A percentile compares a stretch with the other conserved stretches of the same genome.
Conservation (phyloP, 2,329 filamentous ascomycete species). For the Hypoxylon sp. region DNA sequence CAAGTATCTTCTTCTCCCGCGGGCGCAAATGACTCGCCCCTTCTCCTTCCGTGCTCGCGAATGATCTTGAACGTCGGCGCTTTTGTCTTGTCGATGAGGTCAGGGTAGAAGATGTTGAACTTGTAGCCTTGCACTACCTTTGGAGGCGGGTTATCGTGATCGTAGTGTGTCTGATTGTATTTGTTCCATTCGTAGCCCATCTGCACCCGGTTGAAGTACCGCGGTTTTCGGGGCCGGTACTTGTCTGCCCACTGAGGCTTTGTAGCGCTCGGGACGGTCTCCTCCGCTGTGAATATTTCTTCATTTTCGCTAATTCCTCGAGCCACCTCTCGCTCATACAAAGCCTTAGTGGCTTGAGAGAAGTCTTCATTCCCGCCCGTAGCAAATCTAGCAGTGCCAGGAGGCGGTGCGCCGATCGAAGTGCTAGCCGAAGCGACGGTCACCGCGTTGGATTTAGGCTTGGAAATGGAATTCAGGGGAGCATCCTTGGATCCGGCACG, state of each 20-base stretch:
- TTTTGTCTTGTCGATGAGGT: constrained; percentile 93
- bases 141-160: constrained; percentile 96
- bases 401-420: constrained; percentile 60
- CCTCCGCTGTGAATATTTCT: constrained; percentile 94
- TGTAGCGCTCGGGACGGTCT: constrained; percentile 75
- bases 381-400: constrained; percentile 78
- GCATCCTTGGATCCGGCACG: constrained; percentile 58
- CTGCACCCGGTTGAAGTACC: constrained; percentile 97
- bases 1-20: constrained; percentile 98
- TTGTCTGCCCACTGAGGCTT: constrained; percentile 86
- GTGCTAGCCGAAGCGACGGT: constrained; percentile 52
- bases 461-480: constrained; percentile 44
- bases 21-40: constrained; percentile 91
- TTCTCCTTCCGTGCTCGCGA: constrained; percentile 88
- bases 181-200: constrained; percentile 99
- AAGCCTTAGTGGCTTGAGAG: constrained; percentile 86
- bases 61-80: constrained; percentile 97
- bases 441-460: constrained; percentile 47
- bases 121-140: constrained; percentile 99
- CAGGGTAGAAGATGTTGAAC: constrained; percentile 99
- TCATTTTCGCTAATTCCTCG: constrained; percentile 93
- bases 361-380: constrained; percentile 81
- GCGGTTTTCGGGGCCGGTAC: constrained; percentile 90
- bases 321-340: constrained; percentile 94
- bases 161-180: constrained; percentile 99